Evolutionary conservation across 2,329 filamentous ascomycete genomes (phyloP), one percentile per base, ranked within the genome.

Genomic region (Chrysosporium keratinophilum): DNA sequence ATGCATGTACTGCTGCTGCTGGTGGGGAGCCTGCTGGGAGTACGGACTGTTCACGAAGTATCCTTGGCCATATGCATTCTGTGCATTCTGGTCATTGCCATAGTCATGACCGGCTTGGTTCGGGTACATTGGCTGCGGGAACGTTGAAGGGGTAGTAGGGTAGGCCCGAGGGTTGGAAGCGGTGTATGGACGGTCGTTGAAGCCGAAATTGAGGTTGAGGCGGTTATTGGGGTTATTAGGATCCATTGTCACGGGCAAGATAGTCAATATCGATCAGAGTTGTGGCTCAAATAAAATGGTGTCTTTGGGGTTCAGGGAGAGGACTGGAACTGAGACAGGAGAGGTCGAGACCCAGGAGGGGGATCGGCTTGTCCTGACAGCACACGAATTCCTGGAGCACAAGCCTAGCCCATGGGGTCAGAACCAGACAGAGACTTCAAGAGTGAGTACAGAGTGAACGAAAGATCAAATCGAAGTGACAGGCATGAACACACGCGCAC

Each of bases 61-160:
- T 54, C 71, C 73, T 52, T 71, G 70, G 55, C 64, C 65, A 52
- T 71, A 71, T 42, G 63, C 68, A 61, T 70, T 72, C 53, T 71
- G 62, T 14, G 50, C 19, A 37, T 46, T 52, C 41, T 68, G 70
- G 50, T 71, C 67, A 58, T 79, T 79, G 57, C 79, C 75, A 63
- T 84, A 81, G 61, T 82, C 80, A 68, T 82, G 78, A 45, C 77
- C 77, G 52, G 75, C 73, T 62, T 78, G 75, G 63, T 77, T 78
- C 49, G 78, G 78, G 64, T 82, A 83, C 68, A 95, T 86, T 57
- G 90, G 90, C 73, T 97, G 91, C 11, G 91, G 91, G 67, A 97
- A 97, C 56, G 90, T 95, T 60, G 91, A 96, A 50, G 91, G 91
- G 9, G 91, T 96, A 51, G 91, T 89, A 62, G 85, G 87, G 76